phyloP scores from a whole-genome alignment of 441 rosid genomes.

The Croton laevigatus region DNA sequence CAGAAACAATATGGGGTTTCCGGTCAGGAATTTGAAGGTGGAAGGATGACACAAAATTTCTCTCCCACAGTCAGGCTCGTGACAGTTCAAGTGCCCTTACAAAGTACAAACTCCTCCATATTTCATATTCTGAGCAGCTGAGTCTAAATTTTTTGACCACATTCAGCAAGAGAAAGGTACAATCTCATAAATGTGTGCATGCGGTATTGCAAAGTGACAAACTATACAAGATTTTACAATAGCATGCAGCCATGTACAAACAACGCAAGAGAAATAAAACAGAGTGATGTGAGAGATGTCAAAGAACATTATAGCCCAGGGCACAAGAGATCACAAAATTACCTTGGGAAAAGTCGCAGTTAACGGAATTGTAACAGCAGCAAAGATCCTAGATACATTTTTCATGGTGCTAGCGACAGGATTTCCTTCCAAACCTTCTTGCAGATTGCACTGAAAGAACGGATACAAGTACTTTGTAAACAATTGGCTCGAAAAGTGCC shows the following conservation, averaged over 20 bases:
- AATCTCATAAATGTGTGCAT: background rate
- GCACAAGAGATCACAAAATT: background rate
- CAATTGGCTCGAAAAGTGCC: background rate
- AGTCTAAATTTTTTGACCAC: background rate
- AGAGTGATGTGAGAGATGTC: background rate
- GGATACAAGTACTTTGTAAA: constrained; percentile 1
- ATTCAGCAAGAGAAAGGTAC: background rate
- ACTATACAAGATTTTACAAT: background rate
- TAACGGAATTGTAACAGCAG: constrained; percentile 61
- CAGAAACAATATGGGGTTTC: background rate
- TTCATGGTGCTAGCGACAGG: constrained; percentile 51
- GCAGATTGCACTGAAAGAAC: constrained; percentile 56
- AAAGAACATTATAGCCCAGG: background rate
- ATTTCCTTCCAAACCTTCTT: constrained; percentile 88
- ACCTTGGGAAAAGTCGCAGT: constrained; percentile 73
- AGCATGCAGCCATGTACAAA: background rate
- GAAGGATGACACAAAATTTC: background rate
- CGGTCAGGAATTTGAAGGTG: background rate
- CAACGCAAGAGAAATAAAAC: background rate
- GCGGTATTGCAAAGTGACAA: background rate
- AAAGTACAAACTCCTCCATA: background rate
- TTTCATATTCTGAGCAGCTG: background rate
- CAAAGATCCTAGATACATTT: constrained; percentile 51
- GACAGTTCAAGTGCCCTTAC: background rate
- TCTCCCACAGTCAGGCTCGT: background rate